phyloP scores from a whole-genome alignment of 768 basidiomycete genomes.

The Mrakia hoshinonis region DNA sequence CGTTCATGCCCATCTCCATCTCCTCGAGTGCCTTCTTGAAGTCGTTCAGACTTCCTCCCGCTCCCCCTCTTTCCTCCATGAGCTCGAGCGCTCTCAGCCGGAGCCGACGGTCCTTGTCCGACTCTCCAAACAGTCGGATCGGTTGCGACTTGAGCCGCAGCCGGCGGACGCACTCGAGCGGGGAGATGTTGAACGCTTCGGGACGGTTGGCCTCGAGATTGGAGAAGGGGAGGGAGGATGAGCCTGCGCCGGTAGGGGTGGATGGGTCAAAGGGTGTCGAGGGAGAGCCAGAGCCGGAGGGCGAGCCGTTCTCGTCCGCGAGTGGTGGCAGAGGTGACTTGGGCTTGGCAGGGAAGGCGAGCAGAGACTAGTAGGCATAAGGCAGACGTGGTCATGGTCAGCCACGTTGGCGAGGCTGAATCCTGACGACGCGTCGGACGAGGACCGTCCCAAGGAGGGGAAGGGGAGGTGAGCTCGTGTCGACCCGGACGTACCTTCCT shows the following conservation, averaged over 20 bases:
- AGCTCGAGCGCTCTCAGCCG: constrained; percentile 87
- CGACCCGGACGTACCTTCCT: constrained; percentile 21
- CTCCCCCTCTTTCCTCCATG: constrained; percentile 59
- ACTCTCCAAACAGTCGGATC: constrained; percentile 86
- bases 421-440: neutral
- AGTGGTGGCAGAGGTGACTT: constrained; percentile 31
- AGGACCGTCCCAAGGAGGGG: neutral
- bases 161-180: constrained; percentile 81
- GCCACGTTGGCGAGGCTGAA: too few relatives aligned
- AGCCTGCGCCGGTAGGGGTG: constrained; percentile 39
- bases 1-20: constrained; percentile 52
- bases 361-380: neutral
- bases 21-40: constrained; percentile 53
- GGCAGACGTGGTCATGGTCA: neutral
- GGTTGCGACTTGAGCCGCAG: constrained; percentile 88
- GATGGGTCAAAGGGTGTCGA: constrained; percentile 38
- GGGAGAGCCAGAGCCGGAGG: constrained; percentile 38
- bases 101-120: constrained; percentile 83
- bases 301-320: constrained; percentile 42
- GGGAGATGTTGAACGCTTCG: constrained; percentile 72
- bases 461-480: neutral
- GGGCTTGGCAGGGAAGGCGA: constrained; percentile 27
- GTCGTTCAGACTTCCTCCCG: constrained; percentile 62
- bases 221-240: constrained; percentile 1
- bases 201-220: constrained; percentile 16